A percentile compares a stretch with the other conserved stretches of the same genome.
phyloP scores from a whole-genome alignment of 1,284 basidiomycete species.

The Lentinula novae-zelandiae region DNA sequence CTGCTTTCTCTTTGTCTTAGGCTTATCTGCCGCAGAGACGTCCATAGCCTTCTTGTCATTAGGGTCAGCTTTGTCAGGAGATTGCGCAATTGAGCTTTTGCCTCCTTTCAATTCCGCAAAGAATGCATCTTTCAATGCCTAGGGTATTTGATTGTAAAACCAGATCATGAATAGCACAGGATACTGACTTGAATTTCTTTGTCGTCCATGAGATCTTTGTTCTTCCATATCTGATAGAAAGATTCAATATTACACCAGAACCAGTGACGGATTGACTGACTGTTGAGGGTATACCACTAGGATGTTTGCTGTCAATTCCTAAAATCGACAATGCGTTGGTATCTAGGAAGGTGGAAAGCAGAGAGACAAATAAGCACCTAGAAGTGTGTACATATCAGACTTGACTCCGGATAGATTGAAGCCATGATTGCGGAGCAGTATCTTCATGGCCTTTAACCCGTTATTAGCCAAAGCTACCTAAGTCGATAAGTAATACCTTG shows the following conservation, averaged over 20 bases:
- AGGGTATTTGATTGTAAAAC: neutral
- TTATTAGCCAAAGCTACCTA: neutral
- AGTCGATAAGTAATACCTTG: slow-evolving; percentile 31
- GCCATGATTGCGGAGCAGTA: slow-evolving; percentile 61
- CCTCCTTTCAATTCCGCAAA: slow-evolving; percentile 31
- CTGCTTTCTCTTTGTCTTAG: slow-evolving; percentile 30
- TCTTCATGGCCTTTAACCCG: slow-evolving; percentile 54
- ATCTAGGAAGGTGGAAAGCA: neutral
- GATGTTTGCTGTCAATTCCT: slow-evolving; percentile 73
- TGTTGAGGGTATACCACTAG: slow-evolving; percentile 66
- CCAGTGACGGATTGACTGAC: slow-evolving; percentile 29
- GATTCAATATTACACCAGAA: neutral
- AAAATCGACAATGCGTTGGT: neutral
- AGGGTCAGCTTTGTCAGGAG: slow-evolving; percentile 16
- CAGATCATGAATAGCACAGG: neutral
- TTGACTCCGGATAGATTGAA: slow-evolving; percentile 65
- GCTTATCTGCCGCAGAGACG: slow-evolving; percentile 30
- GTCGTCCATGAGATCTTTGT: slow-evolving; percentile 51
- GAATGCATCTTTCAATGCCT: slow-evolving; percentile 60
- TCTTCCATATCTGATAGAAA: slow-evolving; percentile 58
- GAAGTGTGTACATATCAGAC: slow-evolving; percentile 59
- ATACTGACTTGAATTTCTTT: slow-evolving; percentile 52
- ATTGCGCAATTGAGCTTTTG: neutral
- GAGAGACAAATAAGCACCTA: slow-evolving; percentile 35
- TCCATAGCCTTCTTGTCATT: slow-evolving; percentile 5